Evolutionary conservation across 805 yeast genomes (phyloP).

Genomic region (Yamadazyma endophytica): DNA sequence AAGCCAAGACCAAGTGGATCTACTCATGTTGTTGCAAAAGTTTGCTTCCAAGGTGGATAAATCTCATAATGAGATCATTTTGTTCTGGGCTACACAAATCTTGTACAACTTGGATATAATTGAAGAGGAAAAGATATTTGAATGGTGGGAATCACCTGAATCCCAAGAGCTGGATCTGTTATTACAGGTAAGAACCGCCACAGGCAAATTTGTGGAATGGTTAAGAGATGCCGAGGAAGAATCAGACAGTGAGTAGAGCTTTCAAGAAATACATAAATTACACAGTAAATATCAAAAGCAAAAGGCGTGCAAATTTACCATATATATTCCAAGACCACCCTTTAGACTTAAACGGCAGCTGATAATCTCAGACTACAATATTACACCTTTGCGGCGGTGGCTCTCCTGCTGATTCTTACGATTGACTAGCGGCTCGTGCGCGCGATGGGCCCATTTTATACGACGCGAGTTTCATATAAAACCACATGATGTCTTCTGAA

Average conservation of each 20-base stretch:
- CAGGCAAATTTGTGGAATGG: slow-evolving; percentile 83
- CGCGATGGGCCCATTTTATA: too few relatives aligned
- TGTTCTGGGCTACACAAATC: slow-evolving; percentile 50
- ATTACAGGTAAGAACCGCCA: slow-evolving; percentile 47
- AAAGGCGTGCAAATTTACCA: too few relatives aligned
- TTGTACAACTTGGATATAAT: slow-evolving; percentile 79
- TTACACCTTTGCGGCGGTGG: too few relatives aligned
- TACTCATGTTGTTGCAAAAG: slow-evolving; percentile 51
- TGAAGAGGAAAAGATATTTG: slow-evolving; percentile 73
- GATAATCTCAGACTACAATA: too few relatives aligned
- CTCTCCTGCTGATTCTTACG: too few relatives aligned
- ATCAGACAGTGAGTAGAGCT: slow-evolving; percentile 14
- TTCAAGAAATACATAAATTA: too few relatives aligned
- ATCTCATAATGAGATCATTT: slow-evolving; percentile 45
- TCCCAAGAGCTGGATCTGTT: slow-evolving; percentile 38
- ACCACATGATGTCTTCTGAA: too few relatives aligned
- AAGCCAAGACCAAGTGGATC: slow-evolving; percentile 69
- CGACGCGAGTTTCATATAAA: too few relatives aligned
- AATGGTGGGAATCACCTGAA: slow-evolving; percentile 69
- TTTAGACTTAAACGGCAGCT: too few relatives aligned
- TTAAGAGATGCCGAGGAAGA: slow-evolving; percentile 71
- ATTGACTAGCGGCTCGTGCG: too few relatives aligned
- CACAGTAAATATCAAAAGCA: too few relatives aligned
- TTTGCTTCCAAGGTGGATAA: slow-evolving; percentile 30
- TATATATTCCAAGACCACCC: too few relatives aligned